These are phyloP conservation scores for Alternaria sp. DNA, from an alignment of 2,329 filamentous ascomycete genomes.

Conservation along the genomic window DNA sequence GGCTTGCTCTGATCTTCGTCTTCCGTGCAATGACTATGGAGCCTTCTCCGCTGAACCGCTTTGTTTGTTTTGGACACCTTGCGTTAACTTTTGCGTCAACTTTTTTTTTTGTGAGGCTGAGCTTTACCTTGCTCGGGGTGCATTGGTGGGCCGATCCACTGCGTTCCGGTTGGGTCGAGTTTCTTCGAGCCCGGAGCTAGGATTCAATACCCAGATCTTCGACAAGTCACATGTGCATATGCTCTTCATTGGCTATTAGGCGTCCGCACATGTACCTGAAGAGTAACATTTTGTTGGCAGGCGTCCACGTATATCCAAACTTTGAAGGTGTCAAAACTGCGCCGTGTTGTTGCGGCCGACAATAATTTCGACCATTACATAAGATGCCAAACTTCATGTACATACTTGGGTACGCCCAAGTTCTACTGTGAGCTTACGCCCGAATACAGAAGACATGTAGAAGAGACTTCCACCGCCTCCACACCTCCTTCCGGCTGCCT, in stretches of 20 bases:
- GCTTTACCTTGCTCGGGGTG: slow-evolving; percentile 13
- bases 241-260: slow-evolving; percentile 23
- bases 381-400: background rate
- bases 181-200: slow-evolving; percentile 6
- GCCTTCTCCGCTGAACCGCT: background rate
- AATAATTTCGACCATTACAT: background rate
- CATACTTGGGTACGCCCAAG: background rate
- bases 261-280: slow-evolving; percentile 5
- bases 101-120: slow-evolving; percentile 21
- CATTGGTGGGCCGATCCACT: slow-evolving; percentile 30
- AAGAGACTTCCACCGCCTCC: background rate
- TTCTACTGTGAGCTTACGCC: background rate
- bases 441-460: background rate
- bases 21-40: background rate
- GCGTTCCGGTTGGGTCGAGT: slow-evolving; percentile 26
- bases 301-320: slow-evolving; percentile 13
- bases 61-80: background rate
- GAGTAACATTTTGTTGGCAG: slow-evolving; percentile 13
- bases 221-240: slow-evolving; percentile 24
- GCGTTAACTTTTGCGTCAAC: slow-evolving; percentile 1
- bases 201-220: slow-evolving; percentile 19
- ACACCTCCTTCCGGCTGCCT: background rate
- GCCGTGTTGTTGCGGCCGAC: background rate
- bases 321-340: background rate
- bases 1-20: background rate